Evolutionary conservation across 352 stramenopile species (phyloP).

Genomic region (Paralagenidium karlingii): DNA sequence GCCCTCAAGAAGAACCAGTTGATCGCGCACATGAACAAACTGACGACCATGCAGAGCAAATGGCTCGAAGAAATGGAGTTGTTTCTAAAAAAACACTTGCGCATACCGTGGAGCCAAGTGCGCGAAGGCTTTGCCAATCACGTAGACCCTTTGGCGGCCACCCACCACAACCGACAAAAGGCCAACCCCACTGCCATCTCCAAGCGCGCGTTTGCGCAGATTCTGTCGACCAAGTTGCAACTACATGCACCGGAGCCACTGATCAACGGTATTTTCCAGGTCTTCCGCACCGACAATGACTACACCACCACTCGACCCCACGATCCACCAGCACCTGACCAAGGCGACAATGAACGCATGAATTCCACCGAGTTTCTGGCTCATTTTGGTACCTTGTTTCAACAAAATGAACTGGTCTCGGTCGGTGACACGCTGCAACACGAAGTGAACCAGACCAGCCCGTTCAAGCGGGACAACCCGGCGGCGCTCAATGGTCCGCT

Average conservation of each 20-base stretch:
- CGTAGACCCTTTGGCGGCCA: too few relatives aligned
- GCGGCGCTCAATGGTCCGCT: slow-evolving; percentile 2
- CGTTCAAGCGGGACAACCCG: slow-evolving; percentile 8
- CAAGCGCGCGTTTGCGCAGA: too few relatives aligned
- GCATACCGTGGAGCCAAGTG: slow-evolving; percentile 34
- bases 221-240: too few relatives aligned
- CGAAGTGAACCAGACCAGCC: neutral
- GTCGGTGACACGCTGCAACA: slow-evolving; percentile 36
- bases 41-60: slow-evolving; percentile 30
- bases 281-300: too few relatives aligned
- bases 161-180: too few relatives aligned
- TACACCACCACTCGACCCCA: too few relatives aligned
- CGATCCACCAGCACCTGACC: too few relatives aligned
- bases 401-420: slow-evolving; percentile 48
- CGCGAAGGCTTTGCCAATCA: slow-evolving; percentile 49
- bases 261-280: too few relatives aligned
- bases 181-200: too few relatives aligned
- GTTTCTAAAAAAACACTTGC: slow-evolving; percentile 25
- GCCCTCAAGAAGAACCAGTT: slow-evolving; percentile 49
- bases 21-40: slow-evolving; percentile 24
- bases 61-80: slow-evolving; percentile 28
- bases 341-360: slow-evolving; percentile 15
- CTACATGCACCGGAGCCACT: too few relatives aligned
- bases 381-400: slow-evolving; percentile 46
- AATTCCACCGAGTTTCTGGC: slow-evolving; percentile 58